A percentile compares a stretch with the other conserved stretches of the same genome.
phyloP scores from a whole-genome alignment of 2,329 filamentous ascomycete species.

The Epichloe bromicola region DNA sequence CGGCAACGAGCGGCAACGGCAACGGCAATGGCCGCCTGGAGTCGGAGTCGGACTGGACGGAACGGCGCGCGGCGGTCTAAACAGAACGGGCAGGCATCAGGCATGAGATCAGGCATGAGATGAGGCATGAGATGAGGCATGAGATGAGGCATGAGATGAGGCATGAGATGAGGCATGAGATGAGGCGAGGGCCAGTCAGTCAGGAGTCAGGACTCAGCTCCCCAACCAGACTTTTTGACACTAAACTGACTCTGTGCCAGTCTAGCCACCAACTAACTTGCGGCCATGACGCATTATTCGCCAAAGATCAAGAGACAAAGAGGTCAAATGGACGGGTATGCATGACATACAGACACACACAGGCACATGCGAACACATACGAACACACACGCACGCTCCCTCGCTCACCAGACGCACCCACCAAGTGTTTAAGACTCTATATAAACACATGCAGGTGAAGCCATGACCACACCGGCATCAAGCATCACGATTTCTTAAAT shows the following conservation, averaged over 20 bases:
- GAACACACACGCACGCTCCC: too few species aligned
- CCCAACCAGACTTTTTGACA: background rate
- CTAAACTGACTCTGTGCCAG: background rate
- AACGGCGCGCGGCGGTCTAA: background rate
- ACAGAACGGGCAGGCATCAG: background rate
- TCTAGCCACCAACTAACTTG: background rate
- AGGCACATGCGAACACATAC: too few species aligned
- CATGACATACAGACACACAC: too few species aligned
- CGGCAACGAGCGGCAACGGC: too few species aligned
- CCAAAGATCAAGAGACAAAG: background rate
- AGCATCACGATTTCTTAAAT: background rate
- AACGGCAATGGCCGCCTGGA: too few species aligned
- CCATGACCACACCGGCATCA: background rate
- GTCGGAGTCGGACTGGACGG: background rate
- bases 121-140: too few species aligned
- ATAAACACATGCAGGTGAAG: too few species aligned
- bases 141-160: background rate
- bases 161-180: background rate
- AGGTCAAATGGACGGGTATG: background rate
- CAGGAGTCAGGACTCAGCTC: background rate
- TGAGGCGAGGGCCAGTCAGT: background rate
- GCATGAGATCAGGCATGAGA: background rate
- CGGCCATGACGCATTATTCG: background rate
- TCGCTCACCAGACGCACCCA: background rate
- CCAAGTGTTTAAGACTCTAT: background rate